Percentiles rank a stretch among this genome's conserved stretches.
Evolutionary conservation across 345 rosid species (phyloP).

Genomic region (Crucihimalaya himalaica): DNA sequence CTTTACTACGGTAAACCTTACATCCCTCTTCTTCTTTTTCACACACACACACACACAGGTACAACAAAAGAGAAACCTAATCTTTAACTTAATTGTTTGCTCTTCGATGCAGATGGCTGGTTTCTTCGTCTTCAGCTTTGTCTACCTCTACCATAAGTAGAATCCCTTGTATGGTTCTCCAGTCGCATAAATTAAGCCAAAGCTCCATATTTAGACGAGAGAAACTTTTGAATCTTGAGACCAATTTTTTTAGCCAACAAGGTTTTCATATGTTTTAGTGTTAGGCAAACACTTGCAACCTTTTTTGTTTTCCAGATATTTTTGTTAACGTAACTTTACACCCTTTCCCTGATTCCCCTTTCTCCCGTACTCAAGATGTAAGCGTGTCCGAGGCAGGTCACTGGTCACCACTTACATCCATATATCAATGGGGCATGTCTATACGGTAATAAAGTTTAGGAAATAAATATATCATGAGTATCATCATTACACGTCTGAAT

Average conservation of each 20-base stretch:
- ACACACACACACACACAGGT: neutral
- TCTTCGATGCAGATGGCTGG: constrained; percentile 64
- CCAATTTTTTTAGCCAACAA: neutral
- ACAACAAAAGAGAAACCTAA: neutral
- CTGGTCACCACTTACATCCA: neutral
- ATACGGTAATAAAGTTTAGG: neutral
- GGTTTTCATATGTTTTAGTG: constrained; percentile 8
- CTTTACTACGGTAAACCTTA: constrained; percentile 52
- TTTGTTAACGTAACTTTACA: neutral
- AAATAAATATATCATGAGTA: neutral
- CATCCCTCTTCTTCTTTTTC: neutral
- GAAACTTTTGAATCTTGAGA: neutral
- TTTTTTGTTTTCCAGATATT: neutral
- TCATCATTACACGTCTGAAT: neutral
- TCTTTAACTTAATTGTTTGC: neutral
- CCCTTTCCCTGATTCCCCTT: neutral
- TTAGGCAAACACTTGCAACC: constrained; percentile 24
- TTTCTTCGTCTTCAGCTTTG: constrained; percentile 68
- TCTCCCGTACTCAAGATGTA: neutral
- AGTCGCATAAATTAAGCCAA: constrained; percentile 11
- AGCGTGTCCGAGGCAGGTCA: constrained; percentile 13
- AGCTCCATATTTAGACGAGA: constrained; percentile 28
- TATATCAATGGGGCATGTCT: neutral
- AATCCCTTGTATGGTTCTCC: constrained; percentile 10
- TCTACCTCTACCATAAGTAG: constrained; percentile 65